Evolutionary conservation across 148 eudicot genomes (phyloP).

Genomic region (Rhododendron henanense): DNA sequence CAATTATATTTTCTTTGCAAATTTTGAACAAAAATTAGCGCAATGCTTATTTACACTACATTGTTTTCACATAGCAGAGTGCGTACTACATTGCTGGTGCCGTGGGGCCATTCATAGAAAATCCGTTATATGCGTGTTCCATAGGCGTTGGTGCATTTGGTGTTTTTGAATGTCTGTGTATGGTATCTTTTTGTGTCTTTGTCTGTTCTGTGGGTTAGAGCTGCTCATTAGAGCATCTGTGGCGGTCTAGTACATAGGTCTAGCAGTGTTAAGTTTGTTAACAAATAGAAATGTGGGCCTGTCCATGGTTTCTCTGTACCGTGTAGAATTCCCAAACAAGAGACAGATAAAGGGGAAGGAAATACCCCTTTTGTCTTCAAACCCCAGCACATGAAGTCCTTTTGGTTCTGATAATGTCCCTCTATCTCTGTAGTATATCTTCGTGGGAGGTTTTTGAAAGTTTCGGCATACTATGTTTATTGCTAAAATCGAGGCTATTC

Average conservation of each 20-base stretch:
- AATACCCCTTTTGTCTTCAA: background rate
- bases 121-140: background rate
- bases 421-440: background rate
- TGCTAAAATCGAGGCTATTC: background rate
- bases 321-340: background rate
- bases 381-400: background rate
- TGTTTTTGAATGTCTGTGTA: background rate
- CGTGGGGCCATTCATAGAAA: too few relatives aligned
- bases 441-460: background rate
- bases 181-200: background rate
- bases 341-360: background rate
- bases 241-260: background rate
- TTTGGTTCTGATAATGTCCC: background rate
- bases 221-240: background rate
- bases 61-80: too few relatives aligned
- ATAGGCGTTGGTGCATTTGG: too few relatives aligned
- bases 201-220: background rate
- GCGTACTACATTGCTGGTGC: too few relatives aligned
- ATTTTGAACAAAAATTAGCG: too few relatives aligned
- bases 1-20: too few relatives aligned
- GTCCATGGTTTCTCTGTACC: background rate
- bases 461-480: background rate
- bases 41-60: too few relatives aligned
- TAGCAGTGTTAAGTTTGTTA: background rate
- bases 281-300: background rate